Percentiles rank a stretch among this genome's conserved stretches.
These are phyloP conservation scores for Nematodospora anomalae DNA, from an alignment of 1,139 yeast species.

Conservation along the genomic window DNA sequence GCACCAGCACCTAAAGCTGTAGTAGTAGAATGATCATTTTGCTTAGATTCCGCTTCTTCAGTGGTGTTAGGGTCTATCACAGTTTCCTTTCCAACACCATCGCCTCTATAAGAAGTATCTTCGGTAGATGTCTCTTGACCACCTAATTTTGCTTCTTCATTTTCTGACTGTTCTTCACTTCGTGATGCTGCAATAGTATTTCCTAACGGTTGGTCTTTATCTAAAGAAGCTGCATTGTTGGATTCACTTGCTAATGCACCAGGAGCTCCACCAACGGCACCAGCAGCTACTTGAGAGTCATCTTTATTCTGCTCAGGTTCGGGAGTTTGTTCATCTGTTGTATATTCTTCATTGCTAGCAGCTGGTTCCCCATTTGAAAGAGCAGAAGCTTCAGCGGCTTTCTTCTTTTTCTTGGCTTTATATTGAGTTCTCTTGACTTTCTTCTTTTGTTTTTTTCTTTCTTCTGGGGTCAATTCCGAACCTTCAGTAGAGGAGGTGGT, in stretches of 20 bases:
- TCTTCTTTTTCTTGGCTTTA: constrained; percentile 45
- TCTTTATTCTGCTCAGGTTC: constrained; percentile 25
- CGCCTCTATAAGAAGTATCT: not conserved
- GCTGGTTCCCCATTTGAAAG: constrained; percentile 18
- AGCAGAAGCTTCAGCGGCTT: constrained; percentile 39
- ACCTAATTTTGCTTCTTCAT: not conserved
- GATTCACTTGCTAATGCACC: constrained; percentile 8
- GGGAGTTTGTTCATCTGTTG: constrained; percentile 20
- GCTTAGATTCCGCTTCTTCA: not conserved
- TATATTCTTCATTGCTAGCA: constrained; percentile 19
- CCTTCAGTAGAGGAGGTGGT: constrained; percentile 8
- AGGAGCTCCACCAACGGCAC: constrained; percentile 12
- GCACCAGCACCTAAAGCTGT: constrained; percentile 12
- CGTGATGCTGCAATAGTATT: constrained; percentile 10
- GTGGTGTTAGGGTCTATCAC: not conserved
- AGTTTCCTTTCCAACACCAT: not conserved
- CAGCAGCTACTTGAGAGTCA: constrained; percentile 13
- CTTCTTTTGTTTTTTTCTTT: constrained; percentile 47
- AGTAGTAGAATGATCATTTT: constrained; percentile 10
- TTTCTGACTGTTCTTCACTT: constrained; percentile 9
- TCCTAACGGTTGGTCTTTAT: constrained; percentile 2
- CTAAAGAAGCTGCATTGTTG: constrained; percentile 9
- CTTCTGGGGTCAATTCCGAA: constrained; percentile 35
- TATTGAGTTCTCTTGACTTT: constrained; percentile 49
- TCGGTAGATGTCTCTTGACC: too few species aligned